Evolutionary conservation across 208 protist species (phyloP), one percentile per base, ranked within the genome.

Genomic region (Trypanosoma boissoni): DNA sequence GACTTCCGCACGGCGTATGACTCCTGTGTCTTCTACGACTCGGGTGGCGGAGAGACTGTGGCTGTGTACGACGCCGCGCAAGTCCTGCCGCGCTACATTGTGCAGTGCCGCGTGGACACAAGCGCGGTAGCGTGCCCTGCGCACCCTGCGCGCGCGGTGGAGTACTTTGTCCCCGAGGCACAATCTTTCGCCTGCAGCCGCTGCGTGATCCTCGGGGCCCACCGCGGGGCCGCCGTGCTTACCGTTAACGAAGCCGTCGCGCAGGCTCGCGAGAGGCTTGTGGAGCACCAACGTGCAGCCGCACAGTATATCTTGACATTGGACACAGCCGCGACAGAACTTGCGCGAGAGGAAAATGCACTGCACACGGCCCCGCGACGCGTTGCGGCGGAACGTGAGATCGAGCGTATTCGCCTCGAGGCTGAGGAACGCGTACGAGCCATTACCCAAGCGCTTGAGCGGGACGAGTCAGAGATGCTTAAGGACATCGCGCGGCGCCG

Each of bases 171-270:
- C 21, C 23, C 68, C 42, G 71, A 78, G 18, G 64, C 37, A 28
- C 62, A 82, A 36, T 67, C 58, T 3, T 87, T 92, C 60, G 86
- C 71, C 23, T 92, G 86, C 72, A 86, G 80, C 51, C 74, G 66
- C 16, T 92, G 86, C 49, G 86, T 85, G 3, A 80, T 87, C 16
- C 26, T 88, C 7, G 85, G 85, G 0, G 64, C 70, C 18, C 81
- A 78, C 71, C 71, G 70, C 20, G 78, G 80, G 0, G 57, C 63
- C 18, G 73, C 82, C 46, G 79, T 85, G 10, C 54, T 83, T 1
- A 41, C 85, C 10, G 57, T 88, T 29, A 78, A 83, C 3, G 84
- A 88, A 45, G 84, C 80, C 14, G 78, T 78, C 20, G 68, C 66
- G 34, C 69, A 74, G 28, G 84, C 80, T 5, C 84, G 84, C 1